Evolutionary conservation across 441 rosid species (phyloP), one percentile per base, ranked within the genome.

Genomic region (Pelargonium citronellum): DNA sequence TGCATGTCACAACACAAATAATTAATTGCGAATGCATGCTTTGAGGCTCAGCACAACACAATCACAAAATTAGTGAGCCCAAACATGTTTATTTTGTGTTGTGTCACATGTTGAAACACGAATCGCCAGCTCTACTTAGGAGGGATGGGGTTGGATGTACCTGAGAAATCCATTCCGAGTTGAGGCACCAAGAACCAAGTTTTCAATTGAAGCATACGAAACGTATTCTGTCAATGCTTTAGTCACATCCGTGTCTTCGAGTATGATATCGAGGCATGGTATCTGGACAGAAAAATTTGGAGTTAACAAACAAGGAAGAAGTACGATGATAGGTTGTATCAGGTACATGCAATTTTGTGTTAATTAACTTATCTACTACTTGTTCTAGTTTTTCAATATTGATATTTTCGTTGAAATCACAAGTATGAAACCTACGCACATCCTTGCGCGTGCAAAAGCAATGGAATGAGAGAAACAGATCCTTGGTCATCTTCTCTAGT

Each of bases 381-480:
- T 39, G 43, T 7, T 39, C 1, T 7, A 39, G 43, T 7, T 39
- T 39, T 39, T 39, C 43, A 39, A 39, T 39, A 39, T 0, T 39
- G 10, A 39, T 34, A 39, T 6, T 7, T 39, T 39, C 43, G 43
- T 39, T 39, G 43, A 39, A 7, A 39, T 7, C 9, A 39, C 43
- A 34, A 62, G 15, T 43, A 1, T 15, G 1, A 16, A 51, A 66
- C 5, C 11, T 37, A 66, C 89, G 0, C 76, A 89, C 98, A 67
- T 90, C 98, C 81, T 95, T 95, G 43, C 95, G 93, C 43, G 95
- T 86, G 70, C 98, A 88, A 51, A 86, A 95, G 83, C 96, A 95
- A 71, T 81, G 97, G 79, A 88, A 90, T 37, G 95, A 78, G 76
- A 89, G 83, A 75, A 92, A 89, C 44, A 90, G 84, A 64, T 86